Base-by-base conservation (phyloP, 2,329 filamentous ascomycete genomes). In the Coniochaeta sp. region DNA sequence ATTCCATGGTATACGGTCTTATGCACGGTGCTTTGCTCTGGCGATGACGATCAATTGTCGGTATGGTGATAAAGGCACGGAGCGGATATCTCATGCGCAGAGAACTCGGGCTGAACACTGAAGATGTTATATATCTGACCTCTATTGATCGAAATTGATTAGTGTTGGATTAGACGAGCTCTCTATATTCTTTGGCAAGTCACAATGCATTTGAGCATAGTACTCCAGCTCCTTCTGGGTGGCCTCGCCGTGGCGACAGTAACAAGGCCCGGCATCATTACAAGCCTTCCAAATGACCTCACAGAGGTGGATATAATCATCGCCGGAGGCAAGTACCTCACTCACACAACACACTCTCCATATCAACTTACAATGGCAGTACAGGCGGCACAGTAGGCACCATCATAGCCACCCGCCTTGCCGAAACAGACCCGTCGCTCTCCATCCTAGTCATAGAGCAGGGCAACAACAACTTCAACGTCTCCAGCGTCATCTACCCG, bases 361-460 rank as follows among this genome's bases (percentile, higher is more conserved):
- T 31, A 42, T 31, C 12, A 20, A 38, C 30, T 26, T 30, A 28
- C 33, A 47, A 6, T 10, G 6, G 31, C 9, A 14, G 3, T 16
- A n/a, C 28, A 59, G 71, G 71, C 66, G 74, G 75, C n/a, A 68
- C 73, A 3, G 70, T 75, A 24, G 75, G 71, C 30, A 74, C 74
- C 55, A 67, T 77, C 16, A 63, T 78, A 31, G 76, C 77, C 20
- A 70, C 69, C 4, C 67, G 78, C 38, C 70, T 81, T 3, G 72
- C 76, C 6, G 71, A 73, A 51, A 73, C 76, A 1, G 70, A 77
- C 52, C 74, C 73, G 8, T 63, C 66, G 27, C 63, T 79, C 1
- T 72, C 71, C 20, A 72, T 81, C 47, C 64, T 81, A 10, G 65
- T 83, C 12, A 71, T 82, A 33, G 79, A 83, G 58, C 66, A 70